Base-by-base conservation (phyloP, 495 filamentous ascomycete genomes). In the Pseudotulostoma volvatum region DNA sequence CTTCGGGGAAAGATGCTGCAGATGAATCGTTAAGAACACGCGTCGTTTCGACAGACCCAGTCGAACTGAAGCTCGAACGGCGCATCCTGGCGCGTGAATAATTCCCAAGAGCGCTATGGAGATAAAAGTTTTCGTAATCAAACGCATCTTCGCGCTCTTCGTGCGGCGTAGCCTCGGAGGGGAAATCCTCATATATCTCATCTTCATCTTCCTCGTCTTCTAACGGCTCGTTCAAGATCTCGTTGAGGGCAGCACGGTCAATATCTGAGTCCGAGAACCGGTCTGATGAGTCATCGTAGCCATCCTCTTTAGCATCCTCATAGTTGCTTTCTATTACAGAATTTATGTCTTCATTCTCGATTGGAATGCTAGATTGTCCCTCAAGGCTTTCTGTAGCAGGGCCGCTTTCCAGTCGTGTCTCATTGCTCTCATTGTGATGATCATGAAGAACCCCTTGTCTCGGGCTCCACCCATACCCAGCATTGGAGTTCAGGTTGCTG, bases 61-160 rank as follows among this genome's bases (percentile, higher is more conserved):
- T 69, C 0, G 82, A 86, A 44, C 65, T 73, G 30, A 59, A 67
- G 42, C 77, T 79, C 9, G 56, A 57, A 23, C 71, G 61, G 18
- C 69, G 63, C 47, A 78, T 62, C 34, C 68, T 57, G 14, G 41
- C 36, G 9, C 51, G 55, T 4, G 63, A 53, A 42, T 71, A 77
- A 30, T 64, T 81, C n/a, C 84, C 83, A 68, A 93, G 73, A 11
- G 83, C 82, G 48, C 80, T 86, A 51, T 93, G 85, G 8, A 95
- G 68, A 56, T 93, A 93, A 58, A 93, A 92, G 49, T 92, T 74
- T 50, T 96, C 84, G 45, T 97, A 97, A 53, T 94, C 90, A 54
- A 97, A 97, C 4, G 90, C 90, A 53, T 97, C 90, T 46, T 87
- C 79, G 11, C 90, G 82, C 55, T 96, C 88, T 61, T 97, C 90